Percentiles rank a stretch among this genome's conserved stretches.
Evolutionary conservation across 2,329 filamentous ascomycete species (phyloP).

Genomic region (Fusarium citri): DNA sequence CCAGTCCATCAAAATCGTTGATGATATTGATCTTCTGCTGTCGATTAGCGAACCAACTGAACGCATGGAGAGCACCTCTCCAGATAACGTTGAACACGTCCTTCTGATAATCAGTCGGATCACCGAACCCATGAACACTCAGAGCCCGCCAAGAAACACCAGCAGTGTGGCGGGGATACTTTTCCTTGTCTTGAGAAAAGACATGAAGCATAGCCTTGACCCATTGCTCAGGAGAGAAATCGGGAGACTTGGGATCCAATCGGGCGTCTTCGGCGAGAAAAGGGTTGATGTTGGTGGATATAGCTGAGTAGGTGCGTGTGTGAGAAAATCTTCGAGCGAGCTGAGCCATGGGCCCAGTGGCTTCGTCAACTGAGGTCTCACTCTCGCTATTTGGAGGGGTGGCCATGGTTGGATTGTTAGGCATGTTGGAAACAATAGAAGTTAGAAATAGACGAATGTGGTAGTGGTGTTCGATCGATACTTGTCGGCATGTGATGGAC

Average conservation of each 20-base stretch:
- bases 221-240: slow-evolving; percentile 32
- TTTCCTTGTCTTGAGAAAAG: slow-evolving; percentile 31
- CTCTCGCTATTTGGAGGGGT: background rate
- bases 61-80: slow-evolving; percentile 56
- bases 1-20: slow-evolving; percentile 71
- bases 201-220: slow-evolving; percentile 31
- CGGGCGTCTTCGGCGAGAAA: slow-evolving; percentile 53
- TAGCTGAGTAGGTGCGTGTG: slow-evolving; percentile 20
- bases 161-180: slow-evolving; percentile 22
- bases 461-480: too few species aligned
- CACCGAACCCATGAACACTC: slow-evolving; percentile 73
- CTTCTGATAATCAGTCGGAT: slow-evolving; percentile 75
- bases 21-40: slow-evolving; percentile 73
- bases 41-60: slow-evolving; percentile 62
- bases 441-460: too few species aligned
- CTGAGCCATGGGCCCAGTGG: slow-evolving; percentile 13
- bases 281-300: slow-evolving; percentile 42
- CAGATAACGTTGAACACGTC: slow-evolving; percentile 68
- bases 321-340: slow-evolving; percentile 35
- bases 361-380: slow-evolving; percentile 10
- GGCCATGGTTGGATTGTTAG: accelerated
- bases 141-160: slow-evolving; percentile 73
- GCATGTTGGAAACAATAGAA: background rate
- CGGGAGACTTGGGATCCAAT: slow-evolving; percentile 55
- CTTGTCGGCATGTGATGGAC: too few species aligned